Percentiles rank a stretch among this genome's conserved stretches.
Conservation (phyloP, 495 filamentous ascomycete genomes). For the Aspergillus panamensis region DNA sequence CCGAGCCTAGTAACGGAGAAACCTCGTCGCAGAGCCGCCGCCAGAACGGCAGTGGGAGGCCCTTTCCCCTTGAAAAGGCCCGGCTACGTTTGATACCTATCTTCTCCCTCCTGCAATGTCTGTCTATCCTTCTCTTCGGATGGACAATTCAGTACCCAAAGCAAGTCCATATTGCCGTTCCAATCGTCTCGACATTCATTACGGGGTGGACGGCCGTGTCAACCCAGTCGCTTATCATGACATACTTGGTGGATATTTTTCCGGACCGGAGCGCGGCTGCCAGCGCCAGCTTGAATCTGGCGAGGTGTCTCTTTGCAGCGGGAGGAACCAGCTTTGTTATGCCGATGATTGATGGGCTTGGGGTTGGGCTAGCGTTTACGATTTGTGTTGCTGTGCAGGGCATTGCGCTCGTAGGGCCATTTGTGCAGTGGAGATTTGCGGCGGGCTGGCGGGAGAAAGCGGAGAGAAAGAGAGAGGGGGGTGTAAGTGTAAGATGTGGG, state of each 20-base stretch:
- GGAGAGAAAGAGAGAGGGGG: too few relatives aligned
- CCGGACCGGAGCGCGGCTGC: conserved; percentile 56
- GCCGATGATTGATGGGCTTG: conserved; percentile 59
- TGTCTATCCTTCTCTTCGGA: conserved; percentile 50
- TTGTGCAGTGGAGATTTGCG: conserved; percentile 42
- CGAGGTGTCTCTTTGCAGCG: conserved; percentile 62
- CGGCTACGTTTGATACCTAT: conserved; percentile 43
- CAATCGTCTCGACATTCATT: conserved; percentile 55
- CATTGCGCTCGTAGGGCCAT: conserved; percentile 33
- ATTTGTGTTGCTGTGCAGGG: conserved; percentile 39
- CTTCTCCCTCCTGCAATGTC: conserved; percentile 38
- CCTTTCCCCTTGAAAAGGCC: conserved; percentile 50
- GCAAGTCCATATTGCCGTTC: conserved; percentile 46
- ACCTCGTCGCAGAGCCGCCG: too few relatives aligned
- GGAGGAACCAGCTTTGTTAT: conserved; percentile 58
- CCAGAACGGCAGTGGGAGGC: too few relatives aligned
- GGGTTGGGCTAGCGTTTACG: conserved; percentile 42
- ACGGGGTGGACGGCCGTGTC: conserved; percentile 56
- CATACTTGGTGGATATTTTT: conserved; percentile 59
- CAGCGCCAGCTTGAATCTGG: conserved; percentile 65
- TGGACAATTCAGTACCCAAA: conserved; percentile 52
- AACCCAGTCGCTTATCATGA: conserved; percentile 36
- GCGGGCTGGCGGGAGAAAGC: conserved; percentile 34
- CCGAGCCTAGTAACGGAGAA: too few relatives aligned
- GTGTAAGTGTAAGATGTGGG: too few relatives aligned